These are phyloP conservation scores for Colletotrichum sp. DNA, from an alignment of 2,329 filamentous ascomycete genomes.

Conservation along the genomic window DNA sequence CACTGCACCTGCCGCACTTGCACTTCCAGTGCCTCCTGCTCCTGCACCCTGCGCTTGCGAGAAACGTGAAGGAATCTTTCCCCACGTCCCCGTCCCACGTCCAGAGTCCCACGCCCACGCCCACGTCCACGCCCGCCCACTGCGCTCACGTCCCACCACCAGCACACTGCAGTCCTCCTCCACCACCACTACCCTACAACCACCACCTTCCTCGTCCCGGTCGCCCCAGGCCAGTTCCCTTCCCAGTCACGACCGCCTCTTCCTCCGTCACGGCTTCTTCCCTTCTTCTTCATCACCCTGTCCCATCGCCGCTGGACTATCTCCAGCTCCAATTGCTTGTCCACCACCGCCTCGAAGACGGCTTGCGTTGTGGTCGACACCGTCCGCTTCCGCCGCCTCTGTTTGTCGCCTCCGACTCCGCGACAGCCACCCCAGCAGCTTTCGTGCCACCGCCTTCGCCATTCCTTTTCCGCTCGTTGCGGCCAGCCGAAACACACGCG, in stretches of 20 bases:
- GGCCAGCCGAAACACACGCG: not conserved
- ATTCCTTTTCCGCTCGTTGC: not conserved
- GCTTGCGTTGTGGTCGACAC: not conserved
- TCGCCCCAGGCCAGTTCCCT: not conserved
- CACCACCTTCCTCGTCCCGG: constrained; percentile 1
- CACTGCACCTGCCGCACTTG: not conserved
- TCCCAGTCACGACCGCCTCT: constrained; percentile 15
- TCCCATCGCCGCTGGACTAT: not conserved
- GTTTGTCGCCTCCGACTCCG: not conserved
- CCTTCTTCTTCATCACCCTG: not conserved
- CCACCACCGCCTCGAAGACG: not conserved
- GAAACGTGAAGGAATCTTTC: not conserved
- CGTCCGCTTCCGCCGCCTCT: not conserved
- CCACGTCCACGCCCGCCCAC: not conserved
- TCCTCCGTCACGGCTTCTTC: not conserved
- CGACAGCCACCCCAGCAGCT: not conserved
- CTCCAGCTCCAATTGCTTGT: not conserved
- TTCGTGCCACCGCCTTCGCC: constrained; percentile 1
- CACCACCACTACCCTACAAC: not conserved
- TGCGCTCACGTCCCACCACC: constrained; percentile 5
- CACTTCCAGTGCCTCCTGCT: not conserved
- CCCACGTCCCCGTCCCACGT: constrained; percentile 9
- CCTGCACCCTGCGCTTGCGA: not conserved
- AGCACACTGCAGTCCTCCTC: not conserved
- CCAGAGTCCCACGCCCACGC: not conserved